A percentile compares a stretch with the other conserved stretches of the same genome.
These are phyloP conservation scores for Tylopilus cervinicoccineus DNA, from an alignment of 768 basidiomycete species.

Conservation along the genomic window DNA sequence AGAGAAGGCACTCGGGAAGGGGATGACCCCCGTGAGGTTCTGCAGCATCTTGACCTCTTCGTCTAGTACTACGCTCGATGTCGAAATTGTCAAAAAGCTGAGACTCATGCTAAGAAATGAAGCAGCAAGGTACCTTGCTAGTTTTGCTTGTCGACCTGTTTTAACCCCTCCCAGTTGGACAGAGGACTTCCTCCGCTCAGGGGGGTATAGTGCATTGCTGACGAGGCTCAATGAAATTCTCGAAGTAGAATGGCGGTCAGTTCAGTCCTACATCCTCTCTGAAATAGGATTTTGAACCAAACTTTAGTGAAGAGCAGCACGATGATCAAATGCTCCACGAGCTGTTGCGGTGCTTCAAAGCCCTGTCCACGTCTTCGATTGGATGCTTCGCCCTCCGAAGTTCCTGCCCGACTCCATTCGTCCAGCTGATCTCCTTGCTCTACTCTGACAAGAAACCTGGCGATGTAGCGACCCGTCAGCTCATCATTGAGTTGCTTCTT, in stretches of 20 bases:
- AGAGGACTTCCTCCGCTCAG: slow-evolving; percentile 73
- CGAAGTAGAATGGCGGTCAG: slow-evolving; percentile 94
- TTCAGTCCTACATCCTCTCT: slow-evolving; percentile 6
- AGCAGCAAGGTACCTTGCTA: slow-evolving; percentile 61
- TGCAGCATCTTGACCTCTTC: slow-evolving; percentile 63
- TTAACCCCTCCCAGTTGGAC: slow-evolving; percentile 65
- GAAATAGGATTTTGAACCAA: slow-evolving; percentile 6
- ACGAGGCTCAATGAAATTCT: slow-evolving; percentile 87
- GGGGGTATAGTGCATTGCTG: slow-evolving; percentile 83
- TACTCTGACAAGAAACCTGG: slow-evolving; percentile 99
- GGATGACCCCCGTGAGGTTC: slow-evolving; percentile 60
- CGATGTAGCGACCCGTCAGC: slow-evolving; percentile 83
- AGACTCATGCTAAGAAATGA: slow-evolving; percentile 87
- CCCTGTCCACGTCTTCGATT: slow-evolving; percentile 81
- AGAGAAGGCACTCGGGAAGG: slow-evolving; percentile 52
- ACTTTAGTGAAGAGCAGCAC: slow-evolving; percentile 90
- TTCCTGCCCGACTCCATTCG: slow-evolving; percentile 84
- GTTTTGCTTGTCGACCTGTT: background rate
- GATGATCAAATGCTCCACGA: slow-evolving; percentile 94
- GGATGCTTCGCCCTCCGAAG: slow-evolving; percentile 90
- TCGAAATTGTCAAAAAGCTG: slow-evolving; percentile 84
- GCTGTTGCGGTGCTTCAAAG: slow-evolving; percentile 90
- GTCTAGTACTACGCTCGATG: slow-evolving; percentile 74
- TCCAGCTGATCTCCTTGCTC: slow-evolving; percentile 75
- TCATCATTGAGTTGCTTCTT: slow-evolving; percentile 86